Conservation (phyloP, 495 filamentous ascomycete genomes). For the Friedmanniomyces endolithicus region DNA sequence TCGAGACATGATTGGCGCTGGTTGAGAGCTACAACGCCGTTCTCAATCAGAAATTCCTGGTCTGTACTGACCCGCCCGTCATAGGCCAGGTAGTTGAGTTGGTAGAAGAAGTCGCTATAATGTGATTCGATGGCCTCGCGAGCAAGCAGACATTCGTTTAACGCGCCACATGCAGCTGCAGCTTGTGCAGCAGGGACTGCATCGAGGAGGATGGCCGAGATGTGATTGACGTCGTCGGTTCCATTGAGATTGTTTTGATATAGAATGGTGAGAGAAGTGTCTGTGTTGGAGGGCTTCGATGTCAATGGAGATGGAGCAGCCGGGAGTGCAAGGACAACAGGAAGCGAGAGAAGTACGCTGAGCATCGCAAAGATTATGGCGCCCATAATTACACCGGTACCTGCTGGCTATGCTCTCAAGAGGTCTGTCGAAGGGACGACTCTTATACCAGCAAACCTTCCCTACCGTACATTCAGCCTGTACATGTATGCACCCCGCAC, state of each 20-base stretch:
- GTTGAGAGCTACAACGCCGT: conserved; percentile 25
- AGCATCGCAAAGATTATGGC: too few species aligned
- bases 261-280: conserved; percentile 32
- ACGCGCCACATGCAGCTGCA: conserved; percentile 27
- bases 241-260: conserved; percentile 39
- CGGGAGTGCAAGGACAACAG: background rate
- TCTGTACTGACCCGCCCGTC: conserved; percentile 11
- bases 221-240: conserved; percentile 34
- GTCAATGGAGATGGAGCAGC: background rate
- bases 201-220: conserved; percentile 34
- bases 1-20: conserved; percentile 10
- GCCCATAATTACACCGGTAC: too few species aligned
- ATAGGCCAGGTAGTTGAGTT: conserved; percentile 31
- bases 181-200: conserved; percentile 24
- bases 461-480: too few species aligned
- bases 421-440: too few species aligned
- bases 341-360: background rate
- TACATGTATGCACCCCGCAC: too few species aligned
- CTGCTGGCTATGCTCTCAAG: too few species aligned
- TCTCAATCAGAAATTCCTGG: conserved; percentile 31
- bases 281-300: conserved; percentile 23
- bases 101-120: conserved; percentile 26
- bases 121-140: conserved; percentile 27
- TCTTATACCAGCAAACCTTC: too few species aligned
- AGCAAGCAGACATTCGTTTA: conserved; percentile 32